These are phyloP conservation scores for Prunella vulgaris DNA, from an alignment of 257 asterid genomes.

Conservation along the genomic window DNA sequence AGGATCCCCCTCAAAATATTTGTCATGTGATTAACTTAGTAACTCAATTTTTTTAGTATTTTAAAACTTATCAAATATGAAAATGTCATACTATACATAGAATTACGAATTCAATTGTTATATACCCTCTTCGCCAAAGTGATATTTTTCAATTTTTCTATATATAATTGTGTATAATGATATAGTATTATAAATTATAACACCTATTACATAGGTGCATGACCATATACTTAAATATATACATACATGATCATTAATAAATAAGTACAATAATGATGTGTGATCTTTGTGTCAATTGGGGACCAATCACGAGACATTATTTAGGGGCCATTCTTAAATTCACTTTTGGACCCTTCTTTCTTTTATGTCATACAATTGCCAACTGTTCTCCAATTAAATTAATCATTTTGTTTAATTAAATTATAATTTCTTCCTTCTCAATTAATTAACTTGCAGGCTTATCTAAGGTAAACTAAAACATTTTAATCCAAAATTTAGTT, in stretches of 20 bases:
- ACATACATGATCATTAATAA: neutral
- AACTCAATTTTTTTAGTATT: too few relatives aligned
- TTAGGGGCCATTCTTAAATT: neutral
- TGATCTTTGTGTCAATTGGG: conserved; percentile 18
- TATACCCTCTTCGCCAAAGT: too few relatives aligned
- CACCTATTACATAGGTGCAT: neutral
- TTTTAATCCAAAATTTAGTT: neutral
- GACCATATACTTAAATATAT: neutral
- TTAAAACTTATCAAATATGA: too few relatives aligned
- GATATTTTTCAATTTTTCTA: too few relatives aligned
- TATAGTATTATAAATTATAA: neutral
- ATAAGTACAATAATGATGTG: neutral
- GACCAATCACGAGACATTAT: conserved; percentile 19
- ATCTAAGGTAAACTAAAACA: neutral
- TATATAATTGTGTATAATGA: neutral
- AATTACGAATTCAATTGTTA: too few relatives aligned
- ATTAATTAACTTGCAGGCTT: neutral
- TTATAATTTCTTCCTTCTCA: neutral
- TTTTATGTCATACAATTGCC: conserved; percentile 8
- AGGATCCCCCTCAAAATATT: too few relatives aligned
- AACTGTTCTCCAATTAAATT: conserved; percentile 20
- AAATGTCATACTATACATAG: too few relatives aligned
- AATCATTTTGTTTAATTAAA: neutral
- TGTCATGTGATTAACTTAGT: too few relatives aligned
- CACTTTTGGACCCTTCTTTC: conserved; percentile 11